These are phyloP conservation scores for Rhodotorula sp. DNA, from an alignment of 1,284 basidiomycete species.

Conservation along the genomic window DNA sequence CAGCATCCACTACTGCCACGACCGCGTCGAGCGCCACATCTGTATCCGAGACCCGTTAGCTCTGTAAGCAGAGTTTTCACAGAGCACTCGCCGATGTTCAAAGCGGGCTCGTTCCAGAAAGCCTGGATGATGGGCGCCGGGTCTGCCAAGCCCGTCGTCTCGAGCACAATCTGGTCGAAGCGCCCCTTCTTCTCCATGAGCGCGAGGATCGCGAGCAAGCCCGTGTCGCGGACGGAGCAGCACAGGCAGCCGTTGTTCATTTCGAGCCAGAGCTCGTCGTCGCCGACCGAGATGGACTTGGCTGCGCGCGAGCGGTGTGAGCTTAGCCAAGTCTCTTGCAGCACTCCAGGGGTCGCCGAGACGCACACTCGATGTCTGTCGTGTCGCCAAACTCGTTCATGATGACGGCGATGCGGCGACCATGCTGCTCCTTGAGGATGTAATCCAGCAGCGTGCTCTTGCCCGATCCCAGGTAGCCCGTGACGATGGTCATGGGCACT, in stretches of 20 bases:
- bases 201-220: conserved; percentile 82
- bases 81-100: conserved; percentile 23
- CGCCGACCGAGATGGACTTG: conserved; percentile 61
- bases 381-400: conserved; percentile 90
- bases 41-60: conserved; percentile 53
- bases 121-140: conserved; percentile 61
- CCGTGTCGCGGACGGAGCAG: conserved; percentile 89
- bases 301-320: conserved; percentile 40
- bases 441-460: conserved; percentile 83
- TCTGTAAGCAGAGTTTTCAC: neutral
- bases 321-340: neutral
- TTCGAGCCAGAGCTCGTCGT: conserved; percentile 64
- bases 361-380: conserved; percentile 54
- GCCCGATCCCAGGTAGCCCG: conserved; percentile 79
- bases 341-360: no score
- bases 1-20: conserved; percentile 82
- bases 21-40: conserved; percentile 83
- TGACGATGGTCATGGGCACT: conserved; percentile 37
- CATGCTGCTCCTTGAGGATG: conserved; percentile 86
- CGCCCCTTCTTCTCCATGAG: conserved; percentile 61
- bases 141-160: conserved; percentile 91
- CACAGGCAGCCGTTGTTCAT: conserved; percentile 91
- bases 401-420: conserved; percentile 91
- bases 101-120: conserved; percentile 41
- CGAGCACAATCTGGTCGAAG: conserved; percentile 89